phyloP scores from a whole-genome alignment of 208 protist species.

The Angomonas ambiguus region DNA sequence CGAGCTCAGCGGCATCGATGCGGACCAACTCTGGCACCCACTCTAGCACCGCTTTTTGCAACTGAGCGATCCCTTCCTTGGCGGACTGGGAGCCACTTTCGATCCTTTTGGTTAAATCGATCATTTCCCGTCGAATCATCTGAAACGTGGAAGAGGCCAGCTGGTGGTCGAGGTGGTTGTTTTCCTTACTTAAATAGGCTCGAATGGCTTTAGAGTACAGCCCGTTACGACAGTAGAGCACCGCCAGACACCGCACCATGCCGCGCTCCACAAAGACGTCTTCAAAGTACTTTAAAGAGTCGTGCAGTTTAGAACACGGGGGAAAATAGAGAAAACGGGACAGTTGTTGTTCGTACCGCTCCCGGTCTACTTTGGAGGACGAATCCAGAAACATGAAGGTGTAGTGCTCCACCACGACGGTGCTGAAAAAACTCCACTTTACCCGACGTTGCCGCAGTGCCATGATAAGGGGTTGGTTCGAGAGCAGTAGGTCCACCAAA shows the following conservation, averaged over 20 bases:
- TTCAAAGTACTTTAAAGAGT: slow-evolving; percentile 29
- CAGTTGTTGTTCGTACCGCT: slow-evolving; percentile 32
- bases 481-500: slow-evolving; percentile 4
- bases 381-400: slow-evolving; percentile 50
- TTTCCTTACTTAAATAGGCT: slow-evolving; percentile 49
- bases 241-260: slow-evolving; percentile 58
- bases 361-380: slow-evolving; percentile 28
- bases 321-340: slow-evolving; percentile 21
- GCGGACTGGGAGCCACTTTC: not conserved
- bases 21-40: slow-evolving; percentile 41
- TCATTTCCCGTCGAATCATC: slow-evolving; percentile 49
- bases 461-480: not conserved
- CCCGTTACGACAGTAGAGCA: slow-evolving; percentile 33
- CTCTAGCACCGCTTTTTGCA: slow-evolving; percentile 58
- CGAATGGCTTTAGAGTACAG: slow-evolving; percentile 61
- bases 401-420: slow-evolving; percentile 34
- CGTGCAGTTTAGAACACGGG: slow-evolving; percentile 15
- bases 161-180: slow-evolving; percentile 30
- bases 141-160: slow-evolving; percentile 52
- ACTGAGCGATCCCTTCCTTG: slow-evolving; percentile 15
- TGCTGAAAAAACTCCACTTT: slow-evolving; percentile 24
- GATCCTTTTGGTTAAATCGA: not conserved
- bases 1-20: slow-evolving; percentile 53
- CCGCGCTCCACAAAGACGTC: slow-evolving; percentile 36
- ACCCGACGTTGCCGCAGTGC: not conserved